Base-by-base conservation (phyloP, 345 rosid genomes). In the Capsella bursapastoris region DNA sequence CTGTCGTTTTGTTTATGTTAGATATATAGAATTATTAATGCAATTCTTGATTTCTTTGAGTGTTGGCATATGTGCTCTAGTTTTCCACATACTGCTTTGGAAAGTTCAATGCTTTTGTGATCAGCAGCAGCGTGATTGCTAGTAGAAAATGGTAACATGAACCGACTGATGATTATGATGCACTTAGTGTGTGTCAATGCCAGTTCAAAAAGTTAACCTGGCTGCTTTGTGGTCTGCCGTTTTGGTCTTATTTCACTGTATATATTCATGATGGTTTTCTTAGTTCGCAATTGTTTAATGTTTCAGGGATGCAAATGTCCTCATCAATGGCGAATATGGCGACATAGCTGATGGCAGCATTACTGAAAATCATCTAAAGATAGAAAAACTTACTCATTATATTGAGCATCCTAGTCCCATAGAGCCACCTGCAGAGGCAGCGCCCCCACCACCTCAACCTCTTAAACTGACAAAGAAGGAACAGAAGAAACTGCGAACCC, bases 381-480 rank as follows among this genome's bases (percentile, higher is more conserved):
- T 62, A 58, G 97, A 90, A 57, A 95, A 90, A 80, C 77, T 92
- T 34, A 92, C 89, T 7, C 86, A 87, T 44, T 95, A 89, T 78
- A 81, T 90, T 55, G 96, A 95, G 74, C 99, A 95, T 84, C 98
- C 99, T 47, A 85, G 85, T 65, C 97, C 94, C 18, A 88, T 95
- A 57, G 96, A 95, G 80, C 96, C 97, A 27, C 98, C 98, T 66
- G 96, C 98, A 13, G 97, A 90, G 86, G 82, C 94, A 76, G 87
- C 94, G 51, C 97, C 97, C 72, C 98, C 98, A 4, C 94, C 98
- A 2, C 97, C 98, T 62, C 99, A 95, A 51, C 97, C 97, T 31
- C 81, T 78, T 14, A 92, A 92, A 82, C 83, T 92, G 60, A 95
- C 99, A 29, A 92, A 92, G 88, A 90, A 84, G 83, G 99, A 95